Percentiles rank a stretch among this genome's conserved stretches.
These are phyloP conservation scores for Acacia crassicarpa DNA, from an alignment of 306 rosid genomes.

Conservation along the genomic window DNA sequence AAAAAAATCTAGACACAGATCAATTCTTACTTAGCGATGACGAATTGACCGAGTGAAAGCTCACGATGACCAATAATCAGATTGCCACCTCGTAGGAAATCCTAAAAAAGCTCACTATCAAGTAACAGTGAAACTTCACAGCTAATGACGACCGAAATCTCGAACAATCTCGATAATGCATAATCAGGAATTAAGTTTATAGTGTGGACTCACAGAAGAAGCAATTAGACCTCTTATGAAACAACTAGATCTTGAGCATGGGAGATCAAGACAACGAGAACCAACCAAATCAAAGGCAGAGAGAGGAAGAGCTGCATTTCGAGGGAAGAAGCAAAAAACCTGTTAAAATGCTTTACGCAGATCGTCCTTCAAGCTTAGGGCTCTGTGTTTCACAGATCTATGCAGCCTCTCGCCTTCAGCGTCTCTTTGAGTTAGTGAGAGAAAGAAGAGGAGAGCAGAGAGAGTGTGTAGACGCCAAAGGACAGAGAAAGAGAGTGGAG, in stretches of 20 bases:
- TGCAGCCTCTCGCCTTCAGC: slow-evolving; percentile 19
- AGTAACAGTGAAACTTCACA: slow-evolving; percentile 17
- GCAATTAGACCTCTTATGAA: not conserved
- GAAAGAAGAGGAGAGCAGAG: not conserved
- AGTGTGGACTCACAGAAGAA: slow-evolving; percentile 13
- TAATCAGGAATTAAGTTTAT: slow-evolving; percentile 7
- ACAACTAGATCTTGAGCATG: slow-evolving; percentile 4
- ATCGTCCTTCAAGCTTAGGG: slow-evolving; percentile 19
- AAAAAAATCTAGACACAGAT: not conserved
- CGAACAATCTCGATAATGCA: slow-evolving; percentile 21
- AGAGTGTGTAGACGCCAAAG: slow-evolving; percentile 7
- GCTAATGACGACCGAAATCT: not conserved
- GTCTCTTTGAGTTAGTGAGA: slow-evolving; percentile 9
- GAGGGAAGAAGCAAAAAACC: slow-evolving; percentile 12
- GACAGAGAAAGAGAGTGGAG: not conserved
- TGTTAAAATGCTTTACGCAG: slow-evolving; percentile 22
- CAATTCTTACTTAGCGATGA: not conserved
- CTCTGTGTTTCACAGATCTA: slow-evolving; percentile 37
- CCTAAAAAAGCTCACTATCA: not conserved
- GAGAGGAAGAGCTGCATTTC: slow-evolving; percentile 5
- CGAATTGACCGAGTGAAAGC: slow-evolving; percentile 13
- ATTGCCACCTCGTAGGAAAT: not conserved
- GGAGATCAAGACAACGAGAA: slow-evolving; percentile 21
- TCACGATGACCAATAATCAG: slow-evolving; percentile 4
- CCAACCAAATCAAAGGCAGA: not conserved